Evolutionary conservation across 345 rosid species (phyloP).

Genomic region (Linum trigynum): DNA sequence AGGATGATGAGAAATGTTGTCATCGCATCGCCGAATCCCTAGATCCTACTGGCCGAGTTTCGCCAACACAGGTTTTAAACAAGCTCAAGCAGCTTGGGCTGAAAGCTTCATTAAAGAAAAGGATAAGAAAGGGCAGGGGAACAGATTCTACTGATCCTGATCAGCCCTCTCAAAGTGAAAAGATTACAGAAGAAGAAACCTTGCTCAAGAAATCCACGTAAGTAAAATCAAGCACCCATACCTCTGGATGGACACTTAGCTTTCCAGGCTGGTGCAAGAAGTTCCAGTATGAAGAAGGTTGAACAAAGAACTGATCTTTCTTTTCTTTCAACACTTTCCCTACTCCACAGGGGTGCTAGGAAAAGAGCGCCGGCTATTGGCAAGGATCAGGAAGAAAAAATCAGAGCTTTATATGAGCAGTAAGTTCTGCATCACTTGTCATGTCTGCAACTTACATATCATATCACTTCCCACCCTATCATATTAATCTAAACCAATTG

Average conservation of each 20-base stretch:
- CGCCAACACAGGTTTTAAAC: conserved; percentile 71
- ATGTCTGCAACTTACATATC: not conserved
- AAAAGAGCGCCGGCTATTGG: conserved; percentile 56
- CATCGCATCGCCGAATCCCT: conserved; percentile 56
- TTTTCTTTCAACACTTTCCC: conserved; percentile 11
- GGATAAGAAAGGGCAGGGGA: conserved; percentile 23
- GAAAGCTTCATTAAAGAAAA: conserved; percentile 38
- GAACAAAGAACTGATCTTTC: not conserved
- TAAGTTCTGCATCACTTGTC: conserved; percentile 28
- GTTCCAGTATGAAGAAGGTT: too few species aligned
- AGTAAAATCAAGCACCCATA: conserved; percentile 24
- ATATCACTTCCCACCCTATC: not conserved
- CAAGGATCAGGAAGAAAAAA: conserved; percentile 67
- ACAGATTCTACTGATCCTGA: conserved; percentile 18
- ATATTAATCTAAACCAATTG: not conserved
- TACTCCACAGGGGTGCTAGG: conserved; percentile 50
- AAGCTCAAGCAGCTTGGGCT: conserved; percentile 85
- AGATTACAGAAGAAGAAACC: conserved; percentile 21
- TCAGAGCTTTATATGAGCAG: conserved; percentile 67
- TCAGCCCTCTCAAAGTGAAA: conserved; percentile 25
- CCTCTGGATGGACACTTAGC: conserved; percentile 5
- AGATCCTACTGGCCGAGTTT: conserved; percentile 58
- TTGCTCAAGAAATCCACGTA: conserved; percentile 37
- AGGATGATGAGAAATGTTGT: conserved; percentile 52
- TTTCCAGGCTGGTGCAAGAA: not conserved